Conservation (phyloP, 2,329 filamentous ascomycete species). For the Xylariaceae sp. region DNA sequence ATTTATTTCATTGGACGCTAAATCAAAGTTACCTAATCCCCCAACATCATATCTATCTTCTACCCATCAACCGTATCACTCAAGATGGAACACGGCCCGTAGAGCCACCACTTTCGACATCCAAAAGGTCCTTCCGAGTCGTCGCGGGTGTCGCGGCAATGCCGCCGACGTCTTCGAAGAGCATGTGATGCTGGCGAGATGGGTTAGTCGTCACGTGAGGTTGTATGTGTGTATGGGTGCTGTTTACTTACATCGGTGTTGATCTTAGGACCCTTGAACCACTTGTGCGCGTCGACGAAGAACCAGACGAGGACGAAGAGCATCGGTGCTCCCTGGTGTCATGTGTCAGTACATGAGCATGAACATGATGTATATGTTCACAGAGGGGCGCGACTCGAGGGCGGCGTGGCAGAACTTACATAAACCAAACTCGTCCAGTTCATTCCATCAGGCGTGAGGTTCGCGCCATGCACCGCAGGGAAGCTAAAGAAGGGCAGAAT, state of each 20-base stretch:
- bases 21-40: too few species aligned
- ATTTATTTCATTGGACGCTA: too few species aligned
- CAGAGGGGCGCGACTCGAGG: not conserved
- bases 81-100: too few species aligned
- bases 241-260: conserved; percentile 46
- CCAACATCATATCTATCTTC: too few species aligned
- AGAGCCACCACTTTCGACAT: too few species aligned
- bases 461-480: conserved; percentile 50
- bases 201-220: conserved; percentile 1
- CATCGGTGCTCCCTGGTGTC: conserved; percentile 54
- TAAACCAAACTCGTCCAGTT: conserved; percentile 65
- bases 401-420: conserved; percentile 19
- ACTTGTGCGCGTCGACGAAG: conserved; percentile 56
- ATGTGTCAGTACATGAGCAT: conserved; percentile 1
- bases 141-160: too few species aligned
- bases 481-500: conserved; percentile 67
- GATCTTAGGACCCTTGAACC: conserved; percentile 67
- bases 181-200: conserved; percentile 25
- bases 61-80: too few species aligned
- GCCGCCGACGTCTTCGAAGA: not conserved
- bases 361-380: not conserved
- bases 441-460: conserved; percentile 51
- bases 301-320: conserved; percentile 56
- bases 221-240: not conserved
- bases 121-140: too few species aligned